These are phyloP conservation scores for Colletotrichum brevisporum DNA, from an alignment of 2,329 filamentous ascomycete species.

Conservation along the genomic window DNA sequence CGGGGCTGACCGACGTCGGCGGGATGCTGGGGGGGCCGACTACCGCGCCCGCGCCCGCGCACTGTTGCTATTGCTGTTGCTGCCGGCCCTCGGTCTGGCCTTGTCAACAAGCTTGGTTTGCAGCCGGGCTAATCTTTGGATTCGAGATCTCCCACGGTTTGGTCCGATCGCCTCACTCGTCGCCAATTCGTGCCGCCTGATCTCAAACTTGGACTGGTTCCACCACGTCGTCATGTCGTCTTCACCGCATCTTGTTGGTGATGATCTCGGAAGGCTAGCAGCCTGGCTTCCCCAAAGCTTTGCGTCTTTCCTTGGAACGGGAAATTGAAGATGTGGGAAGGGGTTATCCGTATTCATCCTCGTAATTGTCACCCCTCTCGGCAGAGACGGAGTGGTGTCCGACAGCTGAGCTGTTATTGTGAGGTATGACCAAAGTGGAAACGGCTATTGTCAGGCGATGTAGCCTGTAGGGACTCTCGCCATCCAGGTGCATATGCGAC, in stretches of 20 bases:
- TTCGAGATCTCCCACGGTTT: conserved; percentile 33
- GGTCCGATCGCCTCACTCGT: conserved; percentile 29
- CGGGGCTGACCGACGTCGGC: conserved; percentile 37
- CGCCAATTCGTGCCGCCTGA: conserved; percentile 14
- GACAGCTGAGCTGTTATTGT: conserved; percentile 13
- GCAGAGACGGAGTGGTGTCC: background rate
- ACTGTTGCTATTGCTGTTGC: background rate
- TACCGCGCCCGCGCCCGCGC: conserved; percentile 2
- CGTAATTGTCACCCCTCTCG: too few species aligned
- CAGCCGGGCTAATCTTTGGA: conserved; percentile 10
- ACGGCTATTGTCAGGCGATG: conserved; percentile 25
- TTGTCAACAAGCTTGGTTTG: conserved; percentile 1
- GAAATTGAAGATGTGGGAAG: conserved; percentile 14
- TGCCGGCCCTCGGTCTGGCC: conserved; percentile 1
- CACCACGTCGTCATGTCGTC: conserved; percentile 30
- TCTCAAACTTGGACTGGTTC: conserved; percentile 30
- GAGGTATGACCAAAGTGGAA: conserved; percentile 11
- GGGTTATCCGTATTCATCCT: background rate
- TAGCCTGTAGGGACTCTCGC: background rate
- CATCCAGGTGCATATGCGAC: conserved; percentile 6
- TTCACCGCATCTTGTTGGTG: conserved; percentile 34
- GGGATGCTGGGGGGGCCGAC: conserved; percentile 19
- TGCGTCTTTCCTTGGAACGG: conserved; percentile 17
- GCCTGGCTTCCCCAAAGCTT: background rate
- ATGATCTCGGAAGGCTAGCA: background rate